Evolutionary conservation across 257 asterid species (phyloP), one percentile per base, ranked within the genome.

Genomic region (Voacanga thouarsii): DNA sequence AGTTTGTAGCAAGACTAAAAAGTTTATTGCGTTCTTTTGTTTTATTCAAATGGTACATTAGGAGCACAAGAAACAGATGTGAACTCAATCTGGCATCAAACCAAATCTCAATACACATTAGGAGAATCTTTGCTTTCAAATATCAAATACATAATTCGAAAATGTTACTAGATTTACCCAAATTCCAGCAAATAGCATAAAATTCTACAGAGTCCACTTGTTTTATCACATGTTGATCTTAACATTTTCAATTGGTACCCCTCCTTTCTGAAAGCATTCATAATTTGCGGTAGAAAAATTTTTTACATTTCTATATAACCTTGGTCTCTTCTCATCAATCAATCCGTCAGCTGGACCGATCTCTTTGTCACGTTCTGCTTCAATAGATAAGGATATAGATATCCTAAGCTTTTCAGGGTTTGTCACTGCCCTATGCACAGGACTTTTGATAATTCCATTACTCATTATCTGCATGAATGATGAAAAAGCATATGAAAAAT

Each of bases 381-480:
- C 4, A 51, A 74, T 84, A 71, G 84, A 84, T 2, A 85, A 19
- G 11, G 83, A 86, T 18, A 87, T 2, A 0, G 85, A 82, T 44
- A 77, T 76, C 82, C 91, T 84, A 50, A 81, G 81, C 56, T 47
- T 79, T 24, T 81, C 67, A 28, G 82, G 80, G 82, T 89, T 87
- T 60, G 86, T 77, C 59, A 83, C 87, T 26, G 65, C 87, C 77
- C 92, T 84, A 21, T 84, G 91, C 47, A 83, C 80, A 2, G 86
- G 86, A 70, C 93, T 89, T 82, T 79, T 87, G 82, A 82, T 82
- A 12, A 82, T 78, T 14, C 92, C 92, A 59, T 85, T 89, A 15
- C 77, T 85, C 89, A 85, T 87, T 79, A 89, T 78, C 89, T 87
- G 84, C 81, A 76, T 1, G 65, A 39, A 49, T 47, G 18, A 73